phyloP scores from a whole-genome alignment of 164 flowering plant species.

The Vitis riparia region DNA sequence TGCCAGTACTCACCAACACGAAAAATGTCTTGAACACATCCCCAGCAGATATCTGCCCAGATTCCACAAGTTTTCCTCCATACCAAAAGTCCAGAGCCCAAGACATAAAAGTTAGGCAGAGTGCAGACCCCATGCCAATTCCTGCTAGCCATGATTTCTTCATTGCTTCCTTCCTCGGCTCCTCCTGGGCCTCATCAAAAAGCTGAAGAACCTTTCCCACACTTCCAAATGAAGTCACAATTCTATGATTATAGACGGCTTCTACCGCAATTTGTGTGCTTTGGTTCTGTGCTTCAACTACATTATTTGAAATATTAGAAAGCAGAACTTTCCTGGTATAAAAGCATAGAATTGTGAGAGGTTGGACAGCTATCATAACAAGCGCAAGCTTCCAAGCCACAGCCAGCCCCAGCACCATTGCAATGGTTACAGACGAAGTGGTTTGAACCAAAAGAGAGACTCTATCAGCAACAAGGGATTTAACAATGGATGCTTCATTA shows the following conservation, averaged over 20 bases:
- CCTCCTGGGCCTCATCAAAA: constrained; percentile 76
- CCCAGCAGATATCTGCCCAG: constrained; percentile 72
- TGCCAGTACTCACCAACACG: constrained; percentile 85
- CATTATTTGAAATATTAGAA: constrained; percentile 50
- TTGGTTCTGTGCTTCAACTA: constrained; percentile 64
- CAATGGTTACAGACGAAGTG: constrained; percentile 62
- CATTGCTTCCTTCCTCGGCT: constrained; percentile 58
- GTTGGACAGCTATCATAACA: constrained; percentile 90
- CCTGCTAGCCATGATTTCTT: constrained; percentile 89
- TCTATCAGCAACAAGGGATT: constrained; percentile 81
- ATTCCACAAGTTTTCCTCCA: constrained; percentile 72
- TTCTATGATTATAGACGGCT: constrained; percentile 78
- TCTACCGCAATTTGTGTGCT: constrained; percentile 87
- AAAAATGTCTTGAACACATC: constrained; percentile 91
- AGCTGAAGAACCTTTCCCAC: constrained; percentile 56
- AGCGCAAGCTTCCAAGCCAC: constrained; percentile 91
- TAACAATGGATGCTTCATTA: constrained; percentile 78
- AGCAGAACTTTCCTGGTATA: constrained; percentile 75
- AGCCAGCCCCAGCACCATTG: constrained; percentile 73
- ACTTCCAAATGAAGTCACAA: constrained; percentile 83
- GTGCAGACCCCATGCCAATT: constrained; percentile 85
- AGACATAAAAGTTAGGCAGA: constrained; percentile 74
- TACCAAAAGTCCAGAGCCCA: constrained; percentile 97
- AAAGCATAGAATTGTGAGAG: constrained; percentile 78
- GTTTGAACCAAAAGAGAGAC: constrained; percentile 73